These are phyloP conservation scores for Oenanthe javanica DNA, from an alignment of 140 eudicot genomes.

Conservation along the genomic window DNA sequence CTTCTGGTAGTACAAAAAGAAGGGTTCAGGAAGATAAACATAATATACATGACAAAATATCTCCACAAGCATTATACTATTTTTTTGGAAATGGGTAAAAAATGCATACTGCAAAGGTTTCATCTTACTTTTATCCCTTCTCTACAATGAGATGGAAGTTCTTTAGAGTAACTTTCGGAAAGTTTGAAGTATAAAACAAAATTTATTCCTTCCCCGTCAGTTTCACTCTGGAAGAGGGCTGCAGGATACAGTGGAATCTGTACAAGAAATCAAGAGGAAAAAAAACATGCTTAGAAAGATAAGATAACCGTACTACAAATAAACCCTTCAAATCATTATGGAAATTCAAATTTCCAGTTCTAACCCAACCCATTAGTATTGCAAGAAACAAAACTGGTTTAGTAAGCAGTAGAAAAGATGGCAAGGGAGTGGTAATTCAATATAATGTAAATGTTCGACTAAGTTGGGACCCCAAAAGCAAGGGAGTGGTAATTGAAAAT, in stretches of 20 bases:
- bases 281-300: background rate
- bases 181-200: constrained; percentile 68
- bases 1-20: constrained; percentile 32
- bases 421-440: background rate
- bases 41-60: background rate
- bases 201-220: constrained; percentile 82
- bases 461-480: background rate
- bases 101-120: background rate
- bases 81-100: background rate
- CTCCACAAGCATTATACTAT: background rate
- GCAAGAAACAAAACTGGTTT: background rate
- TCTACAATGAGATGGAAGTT: constrained; percentile 58
- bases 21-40: constrained; percentile 3
- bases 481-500: background rate
- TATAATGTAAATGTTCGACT: background rate
- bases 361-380: background rate
- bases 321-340: background rate
- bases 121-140: constrained; percentile 59
- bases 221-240: constrained; percentile 61
- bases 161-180: constrained; percentile 61
- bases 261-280: background rate
- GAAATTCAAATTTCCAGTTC: background rate
- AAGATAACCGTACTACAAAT: background rate
- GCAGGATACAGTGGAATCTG: constrained; percentile 86
- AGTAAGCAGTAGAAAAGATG: background rate